A percentile compares a stretch with the other conserved stretches of the same genome.
These are phyloP conservation scores for Fusarium camptoceras DNA, from an alignment of 2,329 filamentous ascomycete species.

Conservation along the genomic window DNA sequence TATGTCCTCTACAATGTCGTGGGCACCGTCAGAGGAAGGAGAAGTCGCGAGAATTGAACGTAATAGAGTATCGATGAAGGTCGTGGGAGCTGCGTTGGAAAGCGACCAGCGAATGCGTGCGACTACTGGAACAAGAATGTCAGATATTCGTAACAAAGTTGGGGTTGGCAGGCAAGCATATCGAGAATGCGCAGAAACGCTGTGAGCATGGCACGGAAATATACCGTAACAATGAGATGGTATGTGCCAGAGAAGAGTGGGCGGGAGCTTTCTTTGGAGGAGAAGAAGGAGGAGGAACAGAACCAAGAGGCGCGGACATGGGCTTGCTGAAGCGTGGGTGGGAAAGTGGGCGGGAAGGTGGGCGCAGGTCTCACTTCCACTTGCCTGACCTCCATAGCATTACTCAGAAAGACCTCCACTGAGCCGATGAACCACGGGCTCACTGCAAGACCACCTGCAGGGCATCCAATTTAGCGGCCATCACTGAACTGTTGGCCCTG, in stretches of 20 bases:
- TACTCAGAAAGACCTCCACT: constrained; percentile 1
- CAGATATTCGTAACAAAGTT: constrained; percentile 39
- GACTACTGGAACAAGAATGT: constrained; percentile 41
- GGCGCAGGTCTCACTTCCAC: constrained; percentile 34
- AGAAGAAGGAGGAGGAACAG: constrained; percentile 26
- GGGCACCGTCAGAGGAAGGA: constrained; percentile 11
- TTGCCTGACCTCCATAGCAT: constrained; percentile 18
- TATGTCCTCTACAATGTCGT: background rate
- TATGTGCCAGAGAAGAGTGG: constrained; percentile 44
- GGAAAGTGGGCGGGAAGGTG: constrained; percentile 42
- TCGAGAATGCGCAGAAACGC: constrained; percentile 37
- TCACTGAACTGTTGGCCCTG: background rate
- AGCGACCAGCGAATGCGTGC: constrained; percentile 39
- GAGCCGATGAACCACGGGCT: constrained; percentile 14
- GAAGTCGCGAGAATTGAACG: constrained; percentile 38
- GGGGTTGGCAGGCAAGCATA: constrained; percentile 47
- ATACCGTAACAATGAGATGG: constrained; percentile 25
- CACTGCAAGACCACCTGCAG: constrained; percentile 23
- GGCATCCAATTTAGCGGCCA: constrained; percentile 14
- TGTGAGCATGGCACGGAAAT: constrained; percentile 40
- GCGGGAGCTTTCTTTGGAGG: constrained; percentile 45
- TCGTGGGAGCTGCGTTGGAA: constrained; percentile 31
- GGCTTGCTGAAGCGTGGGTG: constrained; percentile 14
- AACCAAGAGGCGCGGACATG: constrained; percentile 23
- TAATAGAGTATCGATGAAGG: constrained; percentile 28